These are phyloP conservation scores for Penicillium capsulatum DNA, from an alignment of 2,329 filamentous ascomycete genomes.

Conservation along the genomic window DNA sequence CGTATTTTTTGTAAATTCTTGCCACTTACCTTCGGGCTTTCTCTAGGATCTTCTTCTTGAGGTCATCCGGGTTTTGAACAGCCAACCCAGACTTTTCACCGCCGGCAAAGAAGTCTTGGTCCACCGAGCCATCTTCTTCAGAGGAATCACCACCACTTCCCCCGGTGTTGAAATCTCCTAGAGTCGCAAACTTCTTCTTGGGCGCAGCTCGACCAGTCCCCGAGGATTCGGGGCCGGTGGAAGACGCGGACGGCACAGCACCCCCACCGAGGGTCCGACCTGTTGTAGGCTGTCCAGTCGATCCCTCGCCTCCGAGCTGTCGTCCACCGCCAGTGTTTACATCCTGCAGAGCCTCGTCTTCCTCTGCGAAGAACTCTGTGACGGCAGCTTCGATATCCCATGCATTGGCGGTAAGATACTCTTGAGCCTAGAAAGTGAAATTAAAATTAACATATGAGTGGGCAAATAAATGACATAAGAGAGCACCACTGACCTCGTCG, in stretches of 20 bases:
- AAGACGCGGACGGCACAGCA: conserved; percentile 27
- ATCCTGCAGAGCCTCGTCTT: conserved; percentile 39
- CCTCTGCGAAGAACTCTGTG: conserved; percentile 56
- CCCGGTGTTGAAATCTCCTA: conserved; percentile 42
- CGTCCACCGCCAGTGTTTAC: conserved; percentile 26
- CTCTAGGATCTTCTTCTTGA: conserved; percentile 50
- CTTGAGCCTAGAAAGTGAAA: conserved; percentile 54
- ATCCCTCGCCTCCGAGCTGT: conserved; percentile 22
- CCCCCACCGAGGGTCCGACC: conserved; percentile 35
- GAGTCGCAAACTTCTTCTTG: conserved; percentile 47
- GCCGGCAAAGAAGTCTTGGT: conserved; percentile 59
- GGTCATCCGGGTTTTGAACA: conserved; percentile 60
- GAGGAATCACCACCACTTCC: conserved; percentile 38
- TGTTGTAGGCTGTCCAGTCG: conserved; percentile 18
- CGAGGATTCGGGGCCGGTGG: conserved; percentile 28
- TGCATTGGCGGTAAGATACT: conserved; percentile 60
- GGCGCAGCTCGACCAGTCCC: conserved; percentile 26
- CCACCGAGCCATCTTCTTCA: conserved; percentile 52
- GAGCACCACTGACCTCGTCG: conserved; percentile 43
- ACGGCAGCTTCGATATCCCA: conserved; percentile 65
- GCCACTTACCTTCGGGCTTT: conserved; percentile 39
- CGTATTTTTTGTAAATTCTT: background rate
- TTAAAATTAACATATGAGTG: too few species aligned
- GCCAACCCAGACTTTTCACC: conserved; percentile 66
- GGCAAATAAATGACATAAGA: conserved; percentile 26